phyloP scores from a whole-genome alignment of 192 early-diverging fungal species.

The Kappamyces sp. region DNA sequence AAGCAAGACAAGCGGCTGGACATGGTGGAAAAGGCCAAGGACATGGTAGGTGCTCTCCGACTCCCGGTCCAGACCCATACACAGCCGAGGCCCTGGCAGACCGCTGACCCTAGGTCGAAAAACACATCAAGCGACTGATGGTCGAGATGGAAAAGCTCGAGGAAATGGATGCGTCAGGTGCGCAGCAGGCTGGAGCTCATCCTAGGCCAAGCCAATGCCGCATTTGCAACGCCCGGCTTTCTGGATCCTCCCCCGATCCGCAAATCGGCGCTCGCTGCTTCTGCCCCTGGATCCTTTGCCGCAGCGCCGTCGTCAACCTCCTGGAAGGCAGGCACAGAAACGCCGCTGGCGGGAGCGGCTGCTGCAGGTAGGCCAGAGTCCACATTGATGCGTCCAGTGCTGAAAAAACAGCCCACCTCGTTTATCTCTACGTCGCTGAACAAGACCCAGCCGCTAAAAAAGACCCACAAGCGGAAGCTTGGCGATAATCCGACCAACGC shows the following conservation, averaged over 20 bases:
- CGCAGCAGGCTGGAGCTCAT: not conserved
- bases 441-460: slow-evolving; percentile 1
- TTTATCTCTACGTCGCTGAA: not conserved
- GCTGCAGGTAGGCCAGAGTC: no score
- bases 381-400: no score
- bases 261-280: not conserved
- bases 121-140: slow-evolving; percentile 16
- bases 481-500: not conserved
- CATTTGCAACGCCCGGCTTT: not conserved
- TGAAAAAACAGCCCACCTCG: no score
- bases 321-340: no score
- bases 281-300: not conserved
- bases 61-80: not conserved
- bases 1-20: slow-evolving; percentile 2
- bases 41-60: not conserved
- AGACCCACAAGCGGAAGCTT: not conserved
- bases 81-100: not conserved
- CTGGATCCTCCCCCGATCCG: not conserved
- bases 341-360: no score
- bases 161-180: not conserved
- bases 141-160: slow-evolving; percentile 17
- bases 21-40: slow-evolving; percentile 5
- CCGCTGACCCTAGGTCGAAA: slow-evolving; percentile 11
- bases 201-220: not conserved
- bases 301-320: no score